Percentiles rank a stretch among this genome's conserved stretches.
Evolutionary conservation across 1,284 basidiomycete genomes (phyloP).

Genomic region (Malassezia sp.): DNA sequence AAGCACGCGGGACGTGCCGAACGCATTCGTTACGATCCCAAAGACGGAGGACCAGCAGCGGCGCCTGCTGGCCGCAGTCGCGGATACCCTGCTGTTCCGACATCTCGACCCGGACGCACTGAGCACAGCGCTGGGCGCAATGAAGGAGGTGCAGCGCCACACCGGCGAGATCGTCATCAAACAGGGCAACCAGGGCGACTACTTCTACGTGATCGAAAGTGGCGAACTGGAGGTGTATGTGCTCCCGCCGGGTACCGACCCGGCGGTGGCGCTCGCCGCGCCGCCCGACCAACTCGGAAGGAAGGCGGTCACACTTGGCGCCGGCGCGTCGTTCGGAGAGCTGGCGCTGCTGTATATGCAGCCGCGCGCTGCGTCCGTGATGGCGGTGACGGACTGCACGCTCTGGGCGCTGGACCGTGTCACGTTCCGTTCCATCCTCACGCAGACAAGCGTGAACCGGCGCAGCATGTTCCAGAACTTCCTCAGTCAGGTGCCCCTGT

Average conservation of each 20-base stretch:
- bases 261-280: constrained; percentile 13
- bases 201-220: constrained; percentile 91
- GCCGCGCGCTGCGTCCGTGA: constrained; percentile 82
- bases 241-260: constrained; percentile 44
- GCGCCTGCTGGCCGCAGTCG: constrained; percentile 75
- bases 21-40: constrained; percentile 48
- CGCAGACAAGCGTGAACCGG: constrained; percentile 52
- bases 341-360: constrained; percentile 96
- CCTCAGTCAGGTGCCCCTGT: constrained; percentile 76
- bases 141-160: constrained; percentile 72
- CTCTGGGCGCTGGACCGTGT: constrained; percentile 93
- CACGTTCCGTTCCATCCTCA: constrained; percentile 93
- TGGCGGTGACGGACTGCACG: constrained; percentile 68
- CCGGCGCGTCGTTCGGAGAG: constrained; percentile 86
- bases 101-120: constrained; percentile 94
- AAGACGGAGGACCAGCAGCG: constrained; percentile 75
- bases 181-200: constrained; percentile 92
- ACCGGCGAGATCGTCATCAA: constrained; percentile 77
- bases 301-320: constrained; percentile 59
- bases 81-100: constrained; percentile 84
- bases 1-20: background rate
- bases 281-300: constrained; percentile 20
- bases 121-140: constrained; percentile 79
- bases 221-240: constrained; percentile 82
- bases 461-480: constrained; percentile 92